Base-by-base conservation (phyloP, 139 green algal genomes). In the Chlamydomonas sphaeroides region DNA sequence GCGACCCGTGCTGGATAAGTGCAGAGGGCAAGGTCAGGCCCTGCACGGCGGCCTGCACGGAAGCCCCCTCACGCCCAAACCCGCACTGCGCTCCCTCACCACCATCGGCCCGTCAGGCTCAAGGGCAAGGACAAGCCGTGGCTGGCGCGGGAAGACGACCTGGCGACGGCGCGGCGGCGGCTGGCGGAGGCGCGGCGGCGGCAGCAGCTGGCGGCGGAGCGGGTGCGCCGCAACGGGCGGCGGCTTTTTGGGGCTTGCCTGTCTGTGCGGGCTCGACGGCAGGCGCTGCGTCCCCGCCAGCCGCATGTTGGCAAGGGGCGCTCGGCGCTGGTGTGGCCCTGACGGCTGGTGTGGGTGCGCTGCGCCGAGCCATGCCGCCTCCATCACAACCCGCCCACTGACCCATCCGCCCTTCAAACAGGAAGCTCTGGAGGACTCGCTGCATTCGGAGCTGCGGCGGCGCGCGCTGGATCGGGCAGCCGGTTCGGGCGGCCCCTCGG, bases 381-480 rank as follows among this genome's bases (percentile, higher is more conserved):
- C 45, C 11, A 53, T 14, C 45, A 14, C 45, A 53, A 10, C 45
- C 11, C 10, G 45, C 45, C 14, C 10, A 53, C 45, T 14, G 45
- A n/a, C 45, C 7, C 6, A 20, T 36, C 59, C 30, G 59, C 30
- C 6, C 28, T 5, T 26, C 63, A 2, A 14, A 51, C 73, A 80
- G 75, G 75, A 82, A 72, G 75, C 75, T n/a, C 63, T 82, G 62
- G 75, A 82, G 75, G 75, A 82, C 62, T 65, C 61, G 8, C 61
- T 72, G 42, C 42, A 63, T 32, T 0, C 8, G 33, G 62, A 82
- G 75, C 62, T 82, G 3, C 42, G 45, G 41, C 51, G 59, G 23
- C 62, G 45, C 18, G 75, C 75, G n/a, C 32, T 49, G 42, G 75
- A 73, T 15, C 75, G 75, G 1, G 20, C 57, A 7, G 18, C 33